Evolutionary conservation across 2,329 filamentous ascomycete genomes (phyloP), one percentile per base, ranked within the genome.

Genomic region (Beauveria medogensis): DNA sequence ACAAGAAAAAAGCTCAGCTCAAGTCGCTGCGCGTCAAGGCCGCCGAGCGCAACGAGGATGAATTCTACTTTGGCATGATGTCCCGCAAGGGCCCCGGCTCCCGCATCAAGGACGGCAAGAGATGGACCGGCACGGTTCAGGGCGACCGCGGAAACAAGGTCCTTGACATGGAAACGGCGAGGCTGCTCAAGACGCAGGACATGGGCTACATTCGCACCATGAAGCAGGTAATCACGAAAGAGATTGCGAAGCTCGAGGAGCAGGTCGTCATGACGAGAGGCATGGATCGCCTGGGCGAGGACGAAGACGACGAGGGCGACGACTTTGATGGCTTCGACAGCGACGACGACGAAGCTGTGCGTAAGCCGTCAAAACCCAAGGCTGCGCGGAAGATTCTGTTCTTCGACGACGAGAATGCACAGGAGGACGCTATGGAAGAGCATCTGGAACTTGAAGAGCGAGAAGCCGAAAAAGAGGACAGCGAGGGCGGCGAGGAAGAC

Each of bases 31-130:
- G 80, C 53, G 75, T 80, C 62, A 88, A 88, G 69, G 86, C 84
- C 5, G 73, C 83, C 62, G 81, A 86, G 44, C 82, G 85, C 66
- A 89, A 89, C 72, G 85, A 88, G 57, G 86, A 89, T 82, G 86
- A 89, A 69, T 89, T 89, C 73, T 88, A 87, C 76, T 87, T 84
- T 69, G 84, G 83, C 64, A 89, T 89, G 86, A 76, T 88, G 68
- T 83, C 81, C 65, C 82, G 82, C 63, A 78, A 78, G 61, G 84
- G 84, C 10, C 80, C 83, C 5, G 78, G 80, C 6, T 78, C 78
- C 7, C 72, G 72, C 20, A 68, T 82, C 44, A 75, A 79, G 65
- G 75, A 71, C 65, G 83, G 77, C 60, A 81, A 78, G 68, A 72
- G 71, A 48, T 84, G 81, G 75, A 79, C 73, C 2, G 85, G 84